These are phyloP conservation scores for Penicillium sp. DNA, from an alignment of 2,329 filamentous ascomycete genomes.

Conservation along the genomic window DNA sequence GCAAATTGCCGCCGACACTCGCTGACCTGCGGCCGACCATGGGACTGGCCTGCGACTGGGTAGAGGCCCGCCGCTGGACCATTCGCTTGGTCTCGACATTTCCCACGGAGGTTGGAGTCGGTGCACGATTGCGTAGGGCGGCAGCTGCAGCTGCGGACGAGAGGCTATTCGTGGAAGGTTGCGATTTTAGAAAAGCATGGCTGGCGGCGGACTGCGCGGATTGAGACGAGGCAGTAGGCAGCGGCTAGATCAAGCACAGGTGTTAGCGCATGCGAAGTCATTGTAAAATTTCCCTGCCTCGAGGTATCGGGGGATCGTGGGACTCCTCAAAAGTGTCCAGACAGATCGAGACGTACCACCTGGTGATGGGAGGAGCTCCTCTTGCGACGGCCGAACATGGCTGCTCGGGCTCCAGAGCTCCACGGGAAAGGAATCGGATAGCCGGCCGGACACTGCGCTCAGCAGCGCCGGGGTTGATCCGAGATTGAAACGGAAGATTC, in stretches of 20 bases:
- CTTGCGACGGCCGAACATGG: constrained; percentile 42
- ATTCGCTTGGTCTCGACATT: constrained; percentile 87
- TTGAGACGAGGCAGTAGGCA: constrained; percentile 64
- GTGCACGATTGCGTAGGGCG: constrained; percentile 74
- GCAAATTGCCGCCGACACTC: constrained; percentile 48
- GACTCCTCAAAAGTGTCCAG: neutral
- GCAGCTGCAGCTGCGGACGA: constrained; percentile 85
- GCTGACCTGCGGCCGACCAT: constrained; percentile 41
- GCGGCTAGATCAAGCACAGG: constrained; percentile 49
- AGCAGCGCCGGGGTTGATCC: constrained; percentile 24
- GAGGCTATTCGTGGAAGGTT: constrained; percentile 63
- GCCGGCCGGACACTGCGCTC: constrained; percentile 23
- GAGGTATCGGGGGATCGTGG: neutral
- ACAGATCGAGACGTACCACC: constrained; percentile 19
- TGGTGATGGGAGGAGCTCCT: constrained; percentile 43
- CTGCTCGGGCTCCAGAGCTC: constrained; percentile 16
- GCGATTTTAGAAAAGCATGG: constrained; percentile 72
- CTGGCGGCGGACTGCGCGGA: constrained; percentile 77
- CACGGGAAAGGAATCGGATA: constrained; percentile 7
- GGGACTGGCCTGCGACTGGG: constrained; percentile 63
- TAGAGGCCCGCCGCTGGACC: constrained; percentile 67
- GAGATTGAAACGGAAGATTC: constrained; percentile 14
- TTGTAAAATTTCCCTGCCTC: neutral
- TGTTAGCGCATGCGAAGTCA: constrained; percentile 6
- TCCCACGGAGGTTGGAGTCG: constrained; percentile 74